Evolutionary conservation across 208 protist species (phyloP), one percentile per base, ranked within the genome.

Genomic region (Strigomonas culicis): DNA sequence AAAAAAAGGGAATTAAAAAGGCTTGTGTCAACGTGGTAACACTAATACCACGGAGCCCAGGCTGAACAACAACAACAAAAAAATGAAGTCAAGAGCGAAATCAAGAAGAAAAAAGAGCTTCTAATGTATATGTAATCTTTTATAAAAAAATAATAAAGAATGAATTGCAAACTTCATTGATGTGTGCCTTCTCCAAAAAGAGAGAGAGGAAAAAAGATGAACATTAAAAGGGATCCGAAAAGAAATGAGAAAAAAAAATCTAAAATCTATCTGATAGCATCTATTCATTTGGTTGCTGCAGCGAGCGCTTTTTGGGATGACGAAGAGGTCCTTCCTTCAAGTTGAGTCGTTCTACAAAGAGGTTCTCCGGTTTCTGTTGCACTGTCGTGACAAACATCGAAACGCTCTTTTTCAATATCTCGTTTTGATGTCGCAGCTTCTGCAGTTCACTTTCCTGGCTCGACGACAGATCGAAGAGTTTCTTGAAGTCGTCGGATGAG

Each of bases 401-500:
- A 2, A 92, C 70, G 72, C 84, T 89, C 61, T 79, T 82, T 52
- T 90, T 92, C n/a, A 94, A 52, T 3, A 79, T 71, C 6, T 74
- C 39, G 51, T 94, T 94, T 58, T 94, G 74, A 34, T 77, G 70
- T 0, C 88, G 77, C 41, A 92, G 67, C 41, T 74, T 74, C 51
- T 94, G 82, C n/a, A 94, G 53, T 47, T 94, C 88, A 1, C 59
- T 59, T 62, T 94, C 88, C 63, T 94, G 88, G 25, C 76, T 61
- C 8, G 71, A 68, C 30, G 80, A 83, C 13, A 94, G 68, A 32
- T 85, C 80, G 61, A 88, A 72, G 2, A 92, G 53, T 13, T 66
- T 68, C 44, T 77, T 74, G 19, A 94, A 52, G 53, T 91, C 84
- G 6, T 87, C 77, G 1, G 72, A 55, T 30, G 77, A 49, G 52